Conservation (phyloP, 768 basidiomycete genomes). For the Pisolithus microcarpus region DNA sequence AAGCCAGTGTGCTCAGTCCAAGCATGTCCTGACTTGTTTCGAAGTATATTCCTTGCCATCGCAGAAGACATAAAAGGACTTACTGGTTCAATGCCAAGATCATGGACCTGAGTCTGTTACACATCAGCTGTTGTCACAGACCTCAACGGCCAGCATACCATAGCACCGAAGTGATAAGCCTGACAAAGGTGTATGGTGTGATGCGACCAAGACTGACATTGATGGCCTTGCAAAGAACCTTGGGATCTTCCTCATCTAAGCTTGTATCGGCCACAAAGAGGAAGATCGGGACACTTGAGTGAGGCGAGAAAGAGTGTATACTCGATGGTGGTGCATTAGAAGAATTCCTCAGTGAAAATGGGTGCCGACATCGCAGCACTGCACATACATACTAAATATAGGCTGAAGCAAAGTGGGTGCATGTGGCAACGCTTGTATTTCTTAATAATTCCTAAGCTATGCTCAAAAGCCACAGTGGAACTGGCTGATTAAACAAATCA, state of each 20-base stretch:
- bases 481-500: too few species aligned
- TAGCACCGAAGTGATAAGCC: constrained; percentile 92
- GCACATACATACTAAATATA: too few species aligned
- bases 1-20: constrained; percentile 62
- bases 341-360: too few species aligned
- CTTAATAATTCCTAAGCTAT: too few species aligned
- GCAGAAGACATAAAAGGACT: constrained; percentile 97
- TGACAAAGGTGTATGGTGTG: constrained; percentile 90
- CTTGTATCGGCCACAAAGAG: constrained; percentile 92
- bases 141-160: constrained; percentile 47
- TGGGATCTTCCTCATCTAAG: constrained; percentile 90
- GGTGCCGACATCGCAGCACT: too few species aligned
- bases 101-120: constrained; percentile 92
- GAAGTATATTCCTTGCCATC: constrained; percentile 94
- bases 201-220: constrained; percentile 51
- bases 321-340: constrained; percentile 63
- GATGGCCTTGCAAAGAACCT: constrained; percentile 75
- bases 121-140: neutral
- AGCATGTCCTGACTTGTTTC: constrained; percentile 98
- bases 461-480: too few species aligned
- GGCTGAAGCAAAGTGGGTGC: too few species aligned
- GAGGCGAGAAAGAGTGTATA: constrained; percentile 87
- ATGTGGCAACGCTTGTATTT: too few species aligned
- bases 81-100: constrained; percentile 96
- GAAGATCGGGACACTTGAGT: constrained; percentile 89